Evolutionary conservation across 1,284 basidiomycete species (phyloP).

Genomic region (Chalciporus sp.): DNA sequence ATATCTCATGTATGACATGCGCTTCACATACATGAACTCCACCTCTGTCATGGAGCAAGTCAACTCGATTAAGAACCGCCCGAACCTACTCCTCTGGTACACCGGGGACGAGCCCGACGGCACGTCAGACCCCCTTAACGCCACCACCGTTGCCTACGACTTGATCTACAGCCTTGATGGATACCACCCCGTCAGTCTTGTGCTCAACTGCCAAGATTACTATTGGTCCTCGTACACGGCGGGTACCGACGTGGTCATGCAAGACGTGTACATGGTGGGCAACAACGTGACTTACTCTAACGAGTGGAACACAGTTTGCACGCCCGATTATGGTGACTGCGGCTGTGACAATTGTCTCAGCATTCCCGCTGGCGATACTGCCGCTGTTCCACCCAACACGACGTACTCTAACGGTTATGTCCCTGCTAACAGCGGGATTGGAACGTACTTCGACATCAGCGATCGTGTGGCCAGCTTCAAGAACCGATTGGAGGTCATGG

Average conservation of each 20-base stretch:
- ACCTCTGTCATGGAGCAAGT: slow-evolving; percentile 67
- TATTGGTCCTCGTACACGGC: slow-evolving; percentile 58
- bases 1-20: slow-evolving; percentile 80
- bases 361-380: slow-evolving; percentile 24
- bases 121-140: slow-evolving; percentile 63
- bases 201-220: slow-evolving; percentile 75
- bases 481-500: slow-evolving; percentile 58
- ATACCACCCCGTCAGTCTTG: slow-evolving; percentile 76
- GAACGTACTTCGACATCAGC: slow-evolving; percentile 55
- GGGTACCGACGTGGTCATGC: slow-evolving; percentile 65
- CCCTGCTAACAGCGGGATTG: slow-evolving; percentile 35
- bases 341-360: slow-evolving; percentile 61
- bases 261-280: slow-evolving; percentile 61
- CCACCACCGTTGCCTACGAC: slow-evolving; percentile 57
- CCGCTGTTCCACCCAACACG: slow-evolving; percentile 28
- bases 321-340: slow-evolving; percentile 65
- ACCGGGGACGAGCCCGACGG: slow-evolving; percentile 79
- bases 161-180: slow-evolving; percentile 70
- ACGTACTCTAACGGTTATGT: slow-evolving; percentile 20
- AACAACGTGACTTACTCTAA: slow-evolving; percentile 70
- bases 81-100: slow-evolving; percentile 76
- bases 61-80: slow-evolving; percentile 61
- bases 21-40: slow-evolving; percentile 63
- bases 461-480: slow-evolving; percentile 64
- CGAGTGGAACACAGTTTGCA: slow-evolving; percentile 55